Conservation (phyloP, 441 rosid species). For the Gossypium aridum region DNA sequence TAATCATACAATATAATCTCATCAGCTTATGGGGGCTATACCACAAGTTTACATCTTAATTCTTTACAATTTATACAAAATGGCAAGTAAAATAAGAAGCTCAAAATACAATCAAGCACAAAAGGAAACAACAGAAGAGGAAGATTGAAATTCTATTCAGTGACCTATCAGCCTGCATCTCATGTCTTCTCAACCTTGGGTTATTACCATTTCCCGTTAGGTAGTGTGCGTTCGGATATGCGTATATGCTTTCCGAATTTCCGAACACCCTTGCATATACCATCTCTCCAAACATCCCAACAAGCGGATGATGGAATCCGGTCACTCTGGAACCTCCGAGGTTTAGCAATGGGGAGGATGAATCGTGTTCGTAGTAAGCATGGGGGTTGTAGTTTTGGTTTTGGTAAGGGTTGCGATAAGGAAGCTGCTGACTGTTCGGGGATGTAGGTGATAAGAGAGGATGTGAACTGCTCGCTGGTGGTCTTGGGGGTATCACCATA, state of each 20-base stretch:
- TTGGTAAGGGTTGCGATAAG: constrained; percentile 52
- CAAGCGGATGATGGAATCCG: constrained; percentile 42
- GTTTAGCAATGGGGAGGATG: constrained; percentile 34
- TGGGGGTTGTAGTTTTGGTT: constrained; percentile 25
- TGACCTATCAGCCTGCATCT: constrained; percentile 58
- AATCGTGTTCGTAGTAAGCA: constrained; percentile 28
- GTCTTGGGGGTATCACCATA: constrained; percentile 62
- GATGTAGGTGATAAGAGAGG: constrained; percentile 23
- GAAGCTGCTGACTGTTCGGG: constrained; percentile 34
- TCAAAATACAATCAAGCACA: constrained; percentile 74
- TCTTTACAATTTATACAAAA: constrained; percentile 20
- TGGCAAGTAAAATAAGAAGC: background rate
- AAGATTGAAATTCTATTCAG: constrained; percentile 71
- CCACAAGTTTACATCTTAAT: background rate
- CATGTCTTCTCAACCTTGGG: constrained; percentile 63
- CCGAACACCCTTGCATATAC: constrained; percentile 56
- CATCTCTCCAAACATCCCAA: constrained; percentile 74
- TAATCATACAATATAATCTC: background rate
- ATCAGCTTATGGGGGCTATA: background rate
- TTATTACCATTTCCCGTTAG: constrained; percentile 34
- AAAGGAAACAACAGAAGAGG: constrained; percentile 62
- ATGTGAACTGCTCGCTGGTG: constrained; percentile 36
- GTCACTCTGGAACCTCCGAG: constrained; percentile 29
- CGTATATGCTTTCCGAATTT: constrained; percentile 40
- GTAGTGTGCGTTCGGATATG: constrained; percentile 48